Conservation (phyloP, 2,329 filamentous ascomycete species). For the Ceratocystis variospora region DNA sequence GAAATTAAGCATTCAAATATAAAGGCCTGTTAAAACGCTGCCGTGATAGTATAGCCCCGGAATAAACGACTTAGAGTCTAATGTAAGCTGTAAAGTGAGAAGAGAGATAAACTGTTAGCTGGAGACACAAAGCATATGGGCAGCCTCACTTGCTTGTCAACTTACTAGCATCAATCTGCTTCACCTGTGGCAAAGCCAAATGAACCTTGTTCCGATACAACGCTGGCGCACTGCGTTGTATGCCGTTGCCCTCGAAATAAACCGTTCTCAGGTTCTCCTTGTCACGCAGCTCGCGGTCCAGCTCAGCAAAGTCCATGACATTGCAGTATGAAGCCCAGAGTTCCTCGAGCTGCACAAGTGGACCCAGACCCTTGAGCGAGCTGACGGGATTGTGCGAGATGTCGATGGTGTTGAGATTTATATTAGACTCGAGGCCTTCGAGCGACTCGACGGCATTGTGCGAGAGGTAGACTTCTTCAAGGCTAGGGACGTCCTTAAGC, state of each 20-base stretch:
- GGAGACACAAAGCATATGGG: not conserved
- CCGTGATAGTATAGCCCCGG: not conserved
- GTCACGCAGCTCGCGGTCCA: constrained; percentile 63
- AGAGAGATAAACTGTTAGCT: not conserved
- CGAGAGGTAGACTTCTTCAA: constrained; percentile 91
- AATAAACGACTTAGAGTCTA: not conserved
- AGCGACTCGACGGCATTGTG: constrained; percentile 80
- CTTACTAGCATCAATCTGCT: constrained; percentile 95
- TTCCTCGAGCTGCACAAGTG: constrained; percentile 64
- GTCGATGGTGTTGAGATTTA: constrained; percentile 63
- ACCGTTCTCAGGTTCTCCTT: constrained; percentile 76
- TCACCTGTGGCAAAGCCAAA: constrained; percentile 71
- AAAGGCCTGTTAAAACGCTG: not conserved
- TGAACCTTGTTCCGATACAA: constrained; percentile 90
- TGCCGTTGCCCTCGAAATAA: constrained; percentile 89
- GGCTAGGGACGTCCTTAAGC: constrained; percentile 54
- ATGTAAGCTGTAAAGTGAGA: not conserved
- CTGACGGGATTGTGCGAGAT: constrained; percentile 77
- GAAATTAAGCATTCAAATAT: not conserved
- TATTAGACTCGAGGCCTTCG: constrained; percentile 52
- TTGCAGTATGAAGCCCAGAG: constrained; percentile 90
- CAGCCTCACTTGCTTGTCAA: constrained; percentile 24
- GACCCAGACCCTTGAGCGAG: constrained; percentile 57
- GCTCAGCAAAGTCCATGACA: constrained; percentile 63
- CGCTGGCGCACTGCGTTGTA: constrained; percentile 66